Percentiles rank a stretch among this genome's conserved stretches.
phyloP scores from a whole-genome alignment of 1,284 basidiomycete species.

The Hypsizygus ulmarius region DNA sequence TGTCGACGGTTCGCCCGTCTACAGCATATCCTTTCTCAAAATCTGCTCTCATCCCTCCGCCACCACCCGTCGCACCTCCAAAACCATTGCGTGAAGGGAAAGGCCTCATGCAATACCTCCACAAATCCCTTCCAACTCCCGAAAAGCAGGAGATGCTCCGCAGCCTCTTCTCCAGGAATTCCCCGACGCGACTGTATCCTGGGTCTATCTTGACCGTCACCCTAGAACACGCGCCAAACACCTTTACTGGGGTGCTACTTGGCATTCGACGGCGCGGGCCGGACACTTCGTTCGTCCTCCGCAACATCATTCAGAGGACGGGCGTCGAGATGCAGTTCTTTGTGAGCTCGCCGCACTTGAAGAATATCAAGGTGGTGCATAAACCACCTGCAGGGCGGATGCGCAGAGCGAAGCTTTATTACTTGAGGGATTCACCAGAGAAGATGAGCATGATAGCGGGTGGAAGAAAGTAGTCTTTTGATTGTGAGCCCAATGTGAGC shows the following conservation, averaged over 20 bases:
- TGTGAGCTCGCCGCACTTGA: constrained; percentile 79
- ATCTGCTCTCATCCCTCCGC: constrained; percentile 53
- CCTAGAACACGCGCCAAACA: constrained; percentile 66
- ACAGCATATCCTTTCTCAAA: constrained; percentile 74
- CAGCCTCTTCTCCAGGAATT: constrained; percentile 68
- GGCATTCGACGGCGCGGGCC: constrained; percentile 76
- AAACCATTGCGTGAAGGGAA: constrained; percentile 62
- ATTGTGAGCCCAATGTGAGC: constrained; percentile 6
- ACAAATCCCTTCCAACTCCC: constrained; percentile 60
- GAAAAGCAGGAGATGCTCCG: constrained; percentile 67
- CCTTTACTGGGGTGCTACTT: constrained; percentile 86
- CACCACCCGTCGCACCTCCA: constrained; percentile 42
- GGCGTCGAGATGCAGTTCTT: constrained; percentile 92
- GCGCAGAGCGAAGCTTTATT: constrained; percentile 76
- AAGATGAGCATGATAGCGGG: constrained; percentile 79
- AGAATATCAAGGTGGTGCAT: constrained; percentile 77
- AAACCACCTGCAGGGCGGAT: constrained; percentile 58
- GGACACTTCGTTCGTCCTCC: constrained; percentile 79
- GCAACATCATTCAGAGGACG: constrained; percentile 86
- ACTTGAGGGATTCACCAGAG: constrained; percentile 72
- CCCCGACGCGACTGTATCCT: constrained; percentile 64
- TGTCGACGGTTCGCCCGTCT: constrained; percentile 40
- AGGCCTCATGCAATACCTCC: constrained; percentile 77
- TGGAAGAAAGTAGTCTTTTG: constrained; percentile 38
- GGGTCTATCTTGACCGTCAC: constrained; percentile 82